These are phyloP conservation scores for Zygnema circumcarinatum DNA, from an alignment of 139 green algal genomes.

Conservation along the genomic window DNA sequence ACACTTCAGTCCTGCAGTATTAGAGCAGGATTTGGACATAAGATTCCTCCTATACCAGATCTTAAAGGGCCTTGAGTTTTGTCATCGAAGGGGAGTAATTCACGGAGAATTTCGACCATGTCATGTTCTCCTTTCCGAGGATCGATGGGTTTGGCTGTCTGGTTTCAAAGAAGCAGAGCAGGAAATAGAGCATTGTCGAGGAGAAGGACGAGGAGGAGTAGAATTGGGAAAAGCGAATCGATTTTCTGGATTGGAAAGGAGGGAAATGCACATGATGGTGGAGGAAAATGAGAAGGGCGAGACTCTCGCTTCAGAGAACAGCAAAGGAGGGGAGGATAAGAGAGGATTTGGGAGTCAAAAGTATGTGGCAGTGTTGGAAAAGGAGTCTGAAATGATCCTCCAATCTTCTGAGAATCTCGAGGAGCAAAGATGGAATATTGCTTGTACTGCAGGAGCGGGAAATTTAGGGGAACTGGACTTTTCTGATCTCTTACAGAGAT, in stretches of 20 bases:
- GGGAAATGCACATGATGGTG: not conserved
- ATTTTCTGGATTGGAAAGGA: not conserved
- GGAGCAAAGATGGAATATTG: not conserved
- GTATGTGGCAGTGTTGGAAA: too few species aligned
- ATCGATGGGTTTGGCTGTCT: not conserved
- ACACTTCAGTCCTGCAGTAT: not conserved
- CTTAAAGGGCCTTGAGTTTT: not conserved
- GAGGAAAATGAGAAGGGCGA: not conserved
- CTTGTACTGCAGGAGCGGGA: not conserved
- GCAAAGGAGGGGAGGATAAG: not conserved
- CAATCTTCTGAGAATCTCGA: not conserved
- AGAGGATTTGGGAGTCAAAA: not conserved
- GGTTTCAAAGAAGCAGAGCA: not conserved
- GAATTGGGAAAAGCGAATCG: not conserved
- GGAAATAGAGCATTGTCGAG: not conserved
- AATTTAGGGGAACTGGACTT: not conserved
- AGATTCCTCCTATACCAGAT: constrained; percentile 6
- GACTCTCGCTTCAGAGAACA: not conserved
- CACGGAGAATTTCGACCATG: not conserved
- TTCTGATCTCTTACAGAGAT: not conserved
- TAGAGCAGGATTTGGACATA: not conserved
- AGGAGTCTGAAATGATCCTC: too few species aligned
- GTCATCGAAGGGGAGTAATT: not conserved
- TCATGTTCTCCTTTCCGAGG: not conserved
- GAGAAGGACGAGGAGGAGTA: not conserved